A percentile compares a stretch with the other conserved stretches of the same genome.
Evolutionary conservation across 768 basidiomycete species (phyloP).

Genomic region (Favolaschia claudopus): DNA sequence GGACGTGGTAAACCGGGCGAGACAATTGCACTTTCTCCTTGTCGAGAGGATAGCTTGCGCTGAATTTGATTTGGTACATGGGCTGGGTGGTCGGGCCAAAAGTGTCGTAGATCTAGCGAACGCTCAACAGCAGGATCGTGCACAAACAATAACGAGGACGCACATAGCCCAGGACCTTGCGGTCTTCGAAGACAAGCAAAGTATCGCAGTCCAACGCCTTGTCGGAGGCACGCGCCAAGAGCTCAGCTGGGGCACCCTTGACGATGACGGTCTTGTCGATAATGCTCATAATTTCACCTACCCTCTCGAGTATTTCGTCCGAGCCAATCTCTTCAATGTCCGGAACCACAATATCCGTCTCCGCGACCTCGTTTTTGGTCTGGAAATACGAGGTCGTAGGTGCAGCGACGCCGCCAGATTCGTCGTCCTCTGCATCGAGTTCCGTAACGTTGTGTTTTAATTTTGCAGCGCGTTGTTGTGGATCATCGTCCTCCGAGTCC

Average conservation of each 20-base stretch:
- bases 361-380: constrained; percentile 75
- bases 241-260: constrained; percentile 60
- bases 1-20: constrained; percentile 83
- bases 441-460: constrained; percentile 24
- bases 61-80: constrained; percentile 88
- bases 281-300: constrained; percentile 82
- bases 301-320: constrained; percentile 73
- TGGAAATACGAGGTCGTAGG: constrained; percentile 55
- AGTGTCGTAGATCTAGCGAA: constrained; percentile 83
- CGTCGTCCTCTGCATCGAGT: constrained; percentile 62
- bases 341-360: constrained; percentile 67
- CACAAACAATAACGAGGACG: constrained; percentile 38
- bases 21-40: constrained; percentile 58
- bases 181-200: constrained; percentile 87
- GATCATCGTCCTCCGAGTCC: constrained; percentile 27
- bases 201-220: constrained; percentile 88
- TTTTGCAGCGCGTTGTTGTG: constrained; percentile 4
- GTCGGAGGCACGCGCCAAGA: constrained; percentile 56
- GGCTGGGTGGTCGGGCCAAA: constrained; percentile 94
- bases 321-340: constrained; percentile 66
- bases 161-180: constrained; percentile 91
- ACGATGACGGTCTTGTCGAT: constrained; percentile 79
- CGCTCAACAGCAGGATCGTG: constrained; percentile 2
- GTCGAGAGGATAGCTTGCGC: constrained; percentile 67
- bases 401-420: constrained; percentile 46